phyloP scores from a whole-genome alignment of 139 green algal genomes.

The Nannochloris sp. region DNA sequence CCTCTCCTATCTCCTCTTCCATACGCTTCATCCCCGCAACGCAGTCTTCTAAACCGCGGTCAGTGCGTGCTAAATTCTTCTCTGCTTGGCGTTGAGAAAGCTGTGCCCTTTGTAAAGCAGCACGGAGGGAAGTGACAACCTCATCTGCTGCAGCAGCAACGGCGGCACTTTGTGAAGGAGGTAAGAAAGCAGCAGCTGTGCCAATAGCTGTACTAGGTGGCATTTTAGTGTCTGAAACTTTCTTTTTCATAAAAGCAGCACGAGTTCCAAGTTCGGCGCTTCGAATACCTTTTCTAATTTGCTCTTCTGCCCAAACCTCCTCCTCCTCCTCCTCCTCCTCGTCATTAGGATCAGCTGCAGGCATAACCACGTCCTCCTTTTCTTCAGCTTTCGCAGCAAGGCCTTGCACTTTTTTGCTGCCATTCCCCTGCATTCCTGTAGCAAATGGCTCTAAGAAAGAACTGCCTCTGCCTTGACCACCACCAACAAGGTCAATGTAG shows the following conservation, averaged over 20 bases:
- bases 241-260: no score
- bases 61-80: constrained; percentile 27
- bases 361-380: neutral
- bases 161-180: constrained; percentile 11
- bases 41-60: constrained; percentile 16
- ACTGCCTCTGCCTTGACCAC: neutral
- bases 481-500: constrained; percentile 55
- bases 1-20: constrained; percentile 29
- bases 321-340: constrained; percentile 52
- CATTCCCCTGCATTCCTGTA: neutral
- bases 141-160: constrained; percentile 24
- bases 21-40: constrained; percentile 17
- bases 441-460: neutral
- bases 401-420: neutral
- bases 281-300: constrained; percentile 59
- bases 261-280: no score
- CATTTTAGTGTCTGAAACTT: no score
- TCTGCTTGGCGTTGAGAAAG: constrained; percentile 27
- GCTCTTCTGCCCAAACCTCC: constrained; percentile 47
- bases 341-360: neutral
- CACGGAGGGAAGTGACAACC: constrained; percentile 40
- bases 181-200: neutral
- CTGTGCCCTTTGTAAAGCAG: constrained; percentile 39
- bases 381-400: neutral
- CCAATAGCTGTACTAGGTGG: neutral